phyloP scores from a whole-genome alignment of 192 early-diverging fungal genomes.

The Entomortierella chlamydospora region DNA sequence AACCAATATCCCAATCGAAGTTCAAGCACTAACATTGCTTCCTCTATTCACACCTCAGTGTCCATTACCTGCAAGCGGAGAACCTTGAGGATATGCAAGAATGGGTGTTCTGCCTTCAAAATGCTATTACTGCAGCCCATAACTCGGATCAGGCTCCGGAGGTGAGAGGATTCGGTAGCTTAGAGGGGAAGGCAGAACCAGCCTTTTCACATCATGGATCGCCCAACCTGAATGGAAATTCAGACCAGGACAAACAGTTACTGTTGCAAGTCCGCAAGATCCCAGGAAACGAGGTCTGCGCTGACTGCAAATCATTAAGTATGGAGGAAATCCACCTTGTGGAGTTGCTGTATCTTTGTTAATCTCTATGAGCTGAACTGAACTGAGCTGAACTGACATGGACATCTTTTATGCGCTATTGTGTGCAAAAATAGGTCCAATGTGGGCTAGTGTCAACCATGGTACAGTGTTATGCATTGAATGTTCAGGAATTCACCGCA shows the following conservation, averaged over 20 bases:
- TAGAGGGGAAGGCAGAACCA: constrained; percentile 31
- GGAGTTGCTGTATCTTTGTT: no score
- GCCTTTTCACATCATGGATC: constrained; percentile 37
- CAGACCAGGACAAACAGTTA: constrained; percentile 56
- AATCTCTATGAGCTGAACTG: no score
- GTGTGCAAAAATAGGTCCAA: constrained; percentile 64
- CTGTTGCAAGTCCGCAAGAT: constrained; percentile 57
- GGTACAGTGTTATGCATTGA: constrained; percentile 87
- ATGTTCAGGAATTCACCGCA: constrained; percentile 93
- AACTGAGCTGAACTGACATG: no score
- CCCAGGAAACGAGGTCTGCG: constrained; percentile 67
- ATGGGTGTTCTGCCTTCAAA: constrained; percentile 78
- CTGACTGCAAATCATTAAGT: constrained; percentile 65
- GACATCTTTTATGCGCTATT: no score
- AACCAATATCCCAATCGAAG: no score
- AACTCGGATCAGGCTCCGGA: constrained; percentile 62
- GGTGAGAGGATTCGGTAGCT: constrained; percentile 39
- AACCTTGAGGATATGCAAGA: constrained; percentile 74
- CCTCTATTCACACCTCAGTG: constrained; percentile 48
- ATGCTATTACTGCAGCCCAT: constrained; percentile 65
- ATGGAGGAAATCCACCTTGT: constrained; percentile 7
- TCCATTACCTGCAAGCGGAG: constrained; percentile 82
- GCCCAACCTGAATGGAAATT: constrained; percentile 50
- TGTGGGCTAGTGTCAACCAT: constrained; percentile 89
- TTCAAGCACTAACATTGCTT: neutral